Conservation (phyloP, 257 asterid genomes). For the Leptodermis oblonga region DNA sequence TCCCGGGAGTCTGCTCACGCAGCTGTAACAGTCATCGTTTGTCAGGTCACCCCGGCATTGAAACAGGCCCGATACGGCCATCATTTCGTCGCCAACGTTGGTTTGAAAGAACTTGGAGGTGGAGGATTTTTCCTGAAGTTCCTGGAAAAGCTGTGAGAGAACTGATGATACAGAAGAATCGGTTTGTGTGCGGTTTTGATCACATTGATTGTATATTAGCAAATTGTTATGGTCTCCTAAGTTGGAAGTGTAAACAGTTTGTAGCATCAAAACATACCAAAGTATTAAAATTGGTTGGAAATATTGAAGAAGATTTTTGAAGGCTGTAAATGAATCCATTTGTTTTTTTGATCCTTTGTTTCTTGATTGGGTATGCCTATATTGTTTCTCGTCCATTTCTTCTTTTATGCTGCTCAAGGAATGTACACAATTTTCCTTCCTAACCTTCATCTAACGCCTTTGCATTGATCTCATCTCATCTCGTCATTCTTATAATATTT, state of each 20-base stretch:
- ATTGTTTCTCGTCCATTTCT: background rate
- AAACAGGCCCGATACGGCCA: conserved; percentile 47
- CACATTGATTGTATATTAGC: conserved; percentile 40
- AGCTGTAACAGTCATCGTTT: conserved; percentile 39
- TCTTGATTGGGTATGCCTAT: background rate
- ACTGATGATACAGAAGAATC: conserved; percentile 24
- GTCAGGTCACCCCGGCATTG: conserved; percentile 51
- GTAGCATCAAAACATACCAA: conserved; percentile 20
- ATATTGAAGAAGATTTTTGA: conserved; percentile 11
- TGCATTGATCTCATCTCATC: background rate
- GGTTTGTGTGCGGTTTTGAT: conserved; percentile 33
- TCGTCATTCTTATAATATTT: background rate
- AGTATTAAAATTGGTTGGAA: conserved; percentile 15
- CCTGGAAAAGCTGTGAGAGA: conserved; percentile 39
- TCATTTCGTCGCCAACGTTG: conserved; percentile 31
- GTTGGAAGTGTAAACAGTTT: conserved; percentile 15
- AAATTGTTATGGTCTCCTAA: conserved; percentile 28
- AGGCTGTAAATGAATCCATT: conserved; percentile 33
- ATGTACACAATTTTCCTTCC: conserved; percentile 24
- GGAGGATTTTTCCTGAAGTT: conserved; percentile 38
- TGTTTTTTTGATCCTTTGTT: background rate
- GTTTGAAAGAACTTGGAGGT: conserved; percentile 48
- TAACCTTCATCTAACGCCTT: conserved; percentile 26
- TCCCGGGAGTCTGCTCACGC: conserved; percentile 35
- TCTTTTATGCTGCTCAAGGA: background rate